Evolutionary conservation across 2,329 filamentous ascomycete species (phyloP), one percentile per base, ranked within the genome.

Genomic region (Sclerotinia borealis): DNA sequence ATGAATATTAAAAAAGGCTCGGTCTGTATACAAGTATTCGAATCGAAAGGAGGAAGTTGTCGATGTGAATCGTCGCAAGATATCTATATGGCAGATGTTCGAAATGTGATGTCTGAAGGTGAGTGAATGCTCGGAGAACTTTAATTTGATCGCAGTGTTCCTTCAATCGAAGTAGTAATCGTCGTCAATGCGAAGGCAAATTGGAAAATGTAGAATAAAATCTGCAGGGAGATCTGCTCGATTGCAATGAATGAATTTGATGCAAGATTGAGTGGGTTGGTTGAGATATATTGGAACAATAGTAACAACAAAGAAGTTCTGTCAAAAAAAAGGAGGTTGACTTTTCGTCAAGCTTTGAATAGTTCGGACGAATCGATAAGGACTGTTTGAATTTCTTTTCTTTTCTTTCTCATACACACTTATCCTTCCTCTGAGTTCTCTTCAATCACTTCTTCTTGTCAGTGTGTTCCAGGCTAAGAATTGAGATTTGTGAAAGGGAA

Each of bases 231-330:
- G 13, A 56, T 45, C 43, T 49, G 41, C n/a, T 37, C 17, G 43
- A 48, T 41, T 41, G 36, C 51, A 55, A 55, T 41, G 51, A 55
- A 55, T 55, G 51, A 29, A 55, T 29, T 27, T 19, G 51, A 55
- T 59, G 55, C 29, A 37, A 48, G 43, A 25, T 19, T 37, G 43
- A 59, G 31, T 15, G 43, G 31, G 17, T 37, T 59, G 39, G 15
- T n/a, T 48, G 13, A 29, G 22, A 29, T 19, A 59, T 36, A 59
- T 59, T 50, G 29, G 48, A 54, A 61, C 59, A 61, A 61, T 61
- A 61, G 59, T 25, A 61, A 61, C 59, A 61, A 61, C 59, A 61
- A 61, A 61, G 59, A 61, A 55, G 48, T 55, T 34, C 55, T 55
- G 37, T n/a, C 45, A 17, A 54, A 61, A 61, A 61, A 61, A 61